A percentile compares a stretch with the other conserved stretches of the same genome.
Conservation (phyloP, 2,329 filamentous ascomycete species). For the Monosporascus sp. region DNA sequence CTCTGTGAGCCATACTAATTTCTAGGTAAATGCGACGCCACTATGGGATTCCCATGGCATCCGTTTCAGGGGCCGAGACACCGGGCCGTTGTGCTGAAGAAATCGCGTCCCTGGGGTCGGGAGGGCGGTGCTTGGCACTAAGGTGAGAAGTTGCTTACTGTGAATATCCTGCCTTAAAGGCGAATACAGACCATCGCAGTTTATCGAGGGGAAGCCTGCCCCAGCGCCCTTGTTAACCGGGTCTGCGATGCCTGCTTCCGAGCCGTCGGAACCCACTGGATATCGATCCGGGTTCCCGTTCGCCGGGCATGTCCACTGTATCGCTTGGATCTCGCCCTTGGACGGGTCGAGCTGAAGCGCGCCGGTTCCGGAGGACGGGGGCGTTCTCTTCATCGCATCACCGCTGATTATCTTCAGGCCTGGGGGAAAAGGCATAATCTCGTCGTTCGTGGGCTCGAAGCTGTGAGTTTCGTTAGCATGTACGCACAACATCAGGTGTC, state of each 20-base stretch:
- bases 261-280: slow-evolving; percentile 49
- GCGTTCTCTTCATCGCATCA: slow-evolving; percentile 51
- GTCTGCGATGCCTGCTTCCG: slow-evolving; percentile 48
- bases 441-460: slow-evolving; percentile 59
- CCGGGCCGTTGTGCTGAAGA: too few relatives aligned
- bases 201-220: slow-evolving; percentile 61
- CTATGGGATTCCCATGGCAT: too few relatives aligned
- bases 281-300: slow-evolving; percentile 44
- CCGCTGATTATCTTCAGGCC: slow-evolving; percentile 69
- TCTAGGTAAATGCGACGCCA: too few relatives aligned
- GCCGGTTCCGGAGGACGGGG: slow-evolving; percentile 41
- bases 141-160: slow-evolving; percentile 22
- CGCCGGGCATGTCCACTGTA: slow-evolving; percentile 57
- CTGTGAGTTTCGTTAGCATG: slow-evolving; percentile 21
- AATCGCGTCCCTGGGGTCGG: too few relatives aligned
- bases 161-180: slow-evolving; percentile 61
- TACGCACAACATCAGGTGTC: background rate
- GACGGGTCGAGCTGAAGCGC: slow-evolving; percentile 45
- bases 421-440: slow-evolving; percentile 62
- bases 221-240: slow-evolving; percentile 49
- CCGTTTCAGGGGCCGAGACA: too few relatives aligned
- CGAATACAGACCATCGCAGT: slow-evolving; percentile 59
- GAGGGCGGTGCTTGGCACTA: too few relatives aligned
- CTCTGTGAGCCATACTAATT: too few relatives aligned
- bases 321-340: slow-evolving; percentile 46